Evolutionary conservation across 2,329 filamentous ascomycete genomes (phyloP).

Genomic region (Calonectria naviculata): DNA sequence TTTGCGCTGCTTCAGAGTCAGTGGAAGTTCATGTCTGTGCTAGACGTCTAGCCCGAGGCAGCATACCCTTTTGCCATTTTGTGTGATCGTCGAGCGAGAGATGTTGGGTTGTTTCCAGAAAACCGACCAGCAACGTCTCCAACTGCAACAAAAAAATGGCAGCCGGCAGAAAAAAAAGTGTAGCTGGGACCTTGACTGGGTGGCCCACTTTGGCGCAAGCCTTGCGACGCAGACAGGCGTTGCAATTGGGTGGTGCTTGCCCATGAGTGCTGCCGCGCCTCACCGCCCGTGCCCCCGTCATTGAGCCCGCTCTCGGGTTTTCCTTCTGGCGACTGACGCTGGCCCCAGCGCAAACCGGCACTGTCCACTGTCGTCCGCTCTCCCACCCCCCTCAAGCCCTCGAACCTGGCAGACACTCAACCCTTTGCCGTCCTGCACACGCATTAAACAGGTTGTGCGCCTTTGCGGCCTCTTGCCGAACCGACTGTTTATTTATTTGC

Average conservation of each 20-base stretch:
- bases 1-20: conserved; percentile 47
- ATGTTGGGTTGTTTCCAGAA: conserved; percentile 19
- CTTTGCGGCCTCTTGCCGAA: not conserved
- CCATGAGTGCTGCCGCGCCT: conserved; percentile 39
- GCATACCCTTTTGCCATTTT: conserved; percentile 42
- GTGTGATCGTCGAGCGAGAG: not conserved
- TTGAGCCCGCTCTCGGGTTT: conserved; percentile 43
- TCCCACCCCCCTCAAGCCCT: conserved; percentile 19
- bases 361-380: conserved; percentile 29
- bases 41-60: conserved; percentile 4
- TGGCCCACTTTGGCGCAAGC: conserved; percentile 34
- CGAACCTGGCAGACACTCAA: not conserved
- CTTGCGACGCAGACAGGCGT: conserved; percentile 43
- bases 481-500: conserved; percentile 13
- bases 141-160: conserved; percentile 33
- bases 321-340: conserved; percentile 31
- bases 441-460: not conserved
- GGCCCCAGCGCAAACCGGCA: conserved; percentile 40
- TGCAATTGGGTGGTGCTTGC: conserved; percentile 45
- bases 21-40: conserved; percentile 20
- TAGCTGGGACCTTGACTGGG: conserved; percentile 19
- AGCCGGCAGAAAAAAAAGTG: conserved; percentile 37
- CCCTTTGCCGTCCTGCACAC: not conserved
- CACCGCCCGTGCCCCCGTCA: conserved; percentile 46
- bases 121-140: conserved; percentile 18